Evolutionary conservation across 202 grass and related monocot genomes (phyloP).

Genomic region (Dendrocalamus latiflorus): DNA sequence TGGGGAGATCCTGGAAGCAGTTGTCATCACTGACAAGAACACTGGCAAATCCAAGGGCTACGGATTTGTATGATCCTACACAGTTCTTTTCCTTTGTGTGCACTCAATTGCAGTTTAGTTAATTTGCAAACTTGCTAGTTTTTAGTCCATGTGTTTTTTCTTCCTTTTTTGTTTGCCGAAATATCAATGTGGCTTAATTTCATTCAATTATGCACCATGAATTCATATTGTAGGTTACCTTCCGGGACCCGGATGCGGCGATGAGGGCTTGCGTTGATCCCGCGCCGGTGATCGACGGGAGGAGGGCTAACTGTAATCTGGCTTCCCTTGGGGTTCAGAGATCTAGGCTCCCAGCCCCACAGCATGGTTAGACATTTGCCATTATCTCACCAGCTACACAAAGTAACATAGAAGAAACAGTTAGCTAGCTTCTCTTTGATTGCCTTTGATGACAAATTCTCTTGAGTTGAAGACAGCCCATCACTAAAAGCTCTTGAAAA

Average conservation of each 20-base stretch:
- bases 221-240: conserved; percentile 72
- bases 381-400: conserved; percentile 16
- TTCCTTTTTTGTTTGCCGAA: not conserved
- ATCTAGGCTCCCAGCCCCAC: conserved; percentile 74
- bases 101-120: conserved; percentile 25
- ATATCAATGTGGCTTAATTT: conserved; percentile 7
- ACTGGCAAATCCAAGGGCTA: conserved; percentile 99
- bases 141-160: not conserved
- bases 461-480: not conserved
- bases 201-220: conserved; percentile 10
- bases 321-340: conserved; percentile 92
- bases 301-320: conserved; percentile 97
- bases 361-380: conserved; percentile 52
- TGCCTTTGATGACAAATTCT: conserved; percentile 13
- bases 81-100: not conserved
- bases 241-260: conserved; percentile 81
- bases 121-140: not conserved
- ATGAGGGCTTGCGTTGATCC: conserved; percentile 91
- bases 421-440: conserved; percentile 17
- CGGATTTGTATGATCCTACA: conserved; percentile 70
- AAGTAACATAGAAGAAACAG: conserved; percentile 11
- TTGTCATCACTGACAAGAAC: conserved; percentile 98
- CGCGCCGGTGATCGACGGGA: conserved; percentile 89
- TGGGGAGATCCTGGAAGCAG: conserved; percentile 94
- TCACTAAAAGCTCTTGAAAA: conserved; percentile 25